Conservation (phyloP, 2,329 filamentous ascomycete genomes). For the Ramularia endophylla region DNA sequence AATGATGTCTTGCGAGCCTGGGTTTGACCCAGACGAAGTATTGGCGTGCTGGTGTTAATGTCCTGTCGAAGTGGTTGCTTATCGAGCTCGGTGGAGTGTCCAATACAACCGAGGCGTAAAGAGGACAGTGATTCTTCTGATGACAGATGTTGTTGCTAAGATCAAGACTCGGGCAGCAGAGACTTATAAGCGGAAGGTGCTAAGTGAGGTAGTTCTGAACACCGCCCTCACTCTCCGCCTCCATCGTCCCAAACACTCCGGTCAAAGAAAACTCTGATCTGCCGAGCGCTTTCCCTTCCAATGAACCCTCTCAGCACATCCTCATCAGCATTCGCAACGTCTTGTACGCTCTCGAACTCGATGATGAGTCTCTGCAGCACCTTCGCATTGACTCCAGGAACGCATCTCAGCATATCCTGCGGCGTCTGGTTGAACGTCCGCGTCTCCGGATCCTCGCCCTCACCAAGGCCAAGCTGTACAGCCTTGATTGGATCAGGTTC, state of each 20-base stretch:
- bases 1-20: too few species aligned
- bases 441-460: constrained; percentile 47
- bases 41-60: too few species aligned
- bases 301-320: constrained; percentile 67
- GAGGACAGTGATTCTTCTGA: too few species aligned
- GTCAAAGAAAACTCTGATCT: constrained; percentile 78
- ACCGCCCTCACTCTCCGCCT: constrained; percentile 18
- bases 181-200: too few species aligned
- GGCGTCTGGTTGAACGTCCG: constrained; percentile 76
- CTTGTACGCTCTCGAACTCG: constrained; percentile 67
- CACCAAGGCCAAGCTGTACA: constrained; percentile 72
- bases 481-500: constrained; percentile 89
- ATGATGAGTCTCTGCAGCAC: constrained; percentile 68
- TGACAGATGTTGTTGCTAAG: too few species aligned
- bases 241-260: constrained; percentile 50
- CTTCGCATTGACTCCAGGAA: constrained; percentile 79
- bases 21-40: too few species aligned
- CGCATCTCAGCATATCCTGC: constrained; percentile 80
- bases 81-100: too few species aligned
- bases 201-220: too few species aligned
- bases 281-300: constrained; percentile 68
- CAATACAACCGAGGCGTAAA: too few species aligned
- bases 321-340: constrained; percentile 80
- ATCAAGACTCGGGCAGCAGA: too few species aligned
- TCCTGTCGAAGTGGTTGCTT: too few species aligned